These are phyloP conservation scores for Coemansia brasiliensis DNA, from an alignment of 192 early-diverging fungal species.

Conservation along the genomic window DNA sequence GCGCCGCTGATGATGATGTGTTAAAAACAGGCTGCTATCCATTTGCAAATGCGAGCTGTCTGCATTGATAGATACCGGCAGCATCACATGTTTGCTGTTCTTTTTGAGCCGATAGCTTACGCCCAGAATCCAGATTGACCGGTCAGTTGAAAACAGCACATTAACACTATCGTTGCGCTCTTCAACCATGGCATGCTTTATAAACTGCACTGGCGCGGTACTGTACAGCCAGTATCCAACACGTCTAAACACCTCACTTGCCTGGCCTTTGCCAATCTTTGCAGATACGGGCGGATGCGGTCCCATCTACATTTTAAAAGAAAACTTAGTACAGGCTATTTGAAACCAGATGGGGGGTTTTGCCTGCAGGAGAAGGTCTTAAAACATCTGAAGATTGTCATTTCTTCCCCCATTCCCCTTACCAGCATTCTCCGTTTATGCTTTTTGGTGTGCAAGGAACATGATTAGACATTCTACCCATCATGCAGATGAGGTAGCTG, in stretches of 20 bases:
- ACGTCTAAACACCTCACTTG: constrained; percentile 47
- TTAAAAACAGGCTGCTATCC: constrained; percentile 52
- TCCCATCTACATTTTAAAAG: constrained; percentile 30
- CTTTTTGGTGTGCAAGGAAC: no score
- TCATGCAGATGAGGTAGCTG: no score
- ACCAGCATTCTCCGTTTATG: neutral
- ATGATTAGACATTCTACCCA: no score
- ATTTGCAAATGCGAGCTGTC: constrained; percentile 45
- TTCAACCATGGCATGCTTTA: constrained; percentile 54
- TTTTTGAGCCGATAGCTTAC: constrained; percentile 50
- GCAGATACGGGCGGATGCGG: constrained; percentile 42
- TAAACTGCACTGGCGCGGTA: constrained; percentile 55
- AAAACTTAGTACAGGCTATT: neutral
- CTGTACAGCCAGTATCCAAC: constrained; percentile 58
- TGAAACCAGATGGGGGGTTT: neutral
- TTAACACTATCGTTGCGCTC: constrained; percentile 53
- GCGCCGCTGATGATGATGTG: constrained; percentile 53
- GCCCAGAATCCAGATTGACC: constrained; percentile 54
- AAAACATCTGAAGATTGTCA: no score
- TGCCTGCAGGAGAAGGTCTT: neutral
- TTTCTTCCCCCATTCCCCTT: neutral
- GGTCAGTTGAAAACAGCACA: constrained; percentile 46
- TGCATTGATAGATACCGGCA: constrained; percentile 42
- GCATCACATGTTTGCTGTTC: constrained; percentile 45
- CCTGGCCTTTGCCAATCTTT: constrained; percentile 48